phyloP scores from a whole-genome alignment of 257 asterid genomes.

The Mitragyna speciosa region DNA sequence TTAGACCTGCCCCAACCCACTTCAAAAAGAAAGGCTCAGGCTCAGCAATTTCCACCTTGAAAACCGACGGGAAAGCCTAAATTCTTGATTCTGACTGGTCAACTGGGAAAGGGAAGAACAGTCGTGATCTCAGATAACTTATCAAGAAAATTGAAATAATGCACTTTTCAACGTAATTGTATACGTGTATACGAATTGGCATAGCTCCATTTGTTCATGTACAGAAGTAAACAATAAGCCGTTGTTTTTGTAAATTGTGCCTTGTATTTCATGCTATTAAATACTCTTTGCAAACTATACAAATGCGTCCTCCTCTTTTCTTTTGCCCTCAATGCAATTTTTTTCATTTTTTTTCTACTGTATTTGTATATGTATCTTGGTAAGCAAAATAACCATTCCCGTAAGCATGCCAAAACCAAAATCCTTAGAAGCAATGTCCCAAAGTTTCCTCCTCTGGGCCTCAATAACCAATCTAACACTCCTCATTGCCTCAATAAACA shows the following conservation, averaged over 20 bases:
- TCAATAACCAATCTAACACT: too few species aligned
- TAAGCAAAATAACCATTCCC: background rate
- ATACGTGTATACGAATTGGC: background rate
- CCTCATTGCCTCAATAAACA: too few species aligned
- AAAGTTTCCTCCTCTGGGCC: background rate
- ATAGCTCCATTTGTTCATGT: background rate
- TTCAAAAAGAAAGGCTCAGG: slow-evolving; percentile 16
- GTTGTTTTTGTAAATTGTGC: background rate
- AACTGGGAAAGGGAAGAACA: background rate
- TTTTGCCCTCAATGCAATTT: too few species aligned
- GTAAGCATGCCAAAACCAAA: slow-evolving; percentile 1
- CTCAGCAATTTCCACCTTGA: slow-evolving; percentile 6
- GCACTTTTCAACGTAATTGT: too few species aligned
- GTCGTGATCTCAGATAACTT: background rate
- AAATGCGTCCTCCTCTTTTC: background rate
- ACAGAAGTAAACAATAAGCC: background rate
- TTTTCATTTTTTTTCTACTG: background rate
- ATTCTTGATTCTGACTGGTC: background rate
- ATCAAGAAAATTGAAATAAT: background rate
- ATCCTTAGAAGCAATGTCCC: slow-evolving; percentile 17
- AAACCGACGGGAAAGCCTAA: background rate
- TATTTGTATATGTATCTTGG: background rate
- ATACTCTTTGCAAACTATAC: background rate
- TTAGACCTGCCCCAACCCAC: slow-evolving; percentile 43
- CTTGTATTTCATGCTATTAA: background rate